Conservation (phyloP, 805 yeast genomes). For the Saturnispora gosingensis region DNA sequence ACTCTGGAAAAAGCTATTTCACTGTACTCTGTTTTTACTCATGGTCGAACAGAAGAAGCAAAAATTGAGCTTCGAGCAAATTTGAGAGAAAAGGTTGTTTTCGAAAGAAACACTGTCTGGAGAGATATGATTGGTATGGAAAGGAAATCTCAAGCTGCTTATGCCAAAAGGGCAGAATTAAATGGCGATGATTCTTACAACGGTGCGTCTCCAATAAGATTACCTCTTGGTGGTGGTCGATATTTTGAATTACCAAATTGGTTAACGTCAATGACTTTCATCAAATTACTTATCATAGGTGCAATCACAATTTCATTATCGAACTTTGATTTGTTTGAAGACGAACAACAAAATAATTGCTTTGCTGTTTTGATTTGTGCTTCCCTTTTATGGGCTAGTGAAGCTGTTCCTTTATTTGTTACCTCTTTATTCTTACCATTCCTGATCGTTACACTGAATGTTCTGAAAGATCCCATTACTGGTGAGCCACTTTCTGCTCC, state of each 20-base stretch:
- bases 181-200: constrained; percentile 10
- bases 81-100: constrained; percentile 85
- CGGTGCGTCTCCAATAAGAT: constrained; percentile 16
- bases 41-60: constrained; percentile 32
- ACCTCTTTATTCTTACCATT: constrained; percentile 82
- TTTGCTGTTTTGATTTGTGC: constrained; percentile 75
- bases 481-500: constrained; percentile 48
- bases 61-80: constrained; percentile 40
- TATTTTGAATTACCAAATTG: constrained; percentile 27
- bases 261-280: constrained; percentile 29
- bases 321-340: constrained; percentile 48
- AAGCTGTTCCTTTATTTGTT: constrained; percentile 82
- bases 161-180: constrained; percentile 25
- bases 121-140: constrained; percentile 90
- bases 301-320: constrained; percentile 41
- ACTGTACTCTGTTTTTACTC: constrained; percentile 32
- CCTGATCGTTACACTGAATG: constrained; percentile 62
- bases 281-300: constrained; percentile 40
- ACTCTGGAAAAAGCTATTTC: constrained; percentile 37
- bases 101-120: constrained; percentile 98
- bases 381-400: constrained; percentile 92
- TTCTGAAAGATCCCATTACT: constrained; percentile 47
- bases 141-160: constrained; percentile 72
- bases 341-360: constrained; percentile 63
- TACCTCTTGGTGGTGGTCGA: constrained; percentile 24